Base-by-base conservation (phyloP, 1,139 yeast species). In the Kluyveromyces sp. region DNA sequence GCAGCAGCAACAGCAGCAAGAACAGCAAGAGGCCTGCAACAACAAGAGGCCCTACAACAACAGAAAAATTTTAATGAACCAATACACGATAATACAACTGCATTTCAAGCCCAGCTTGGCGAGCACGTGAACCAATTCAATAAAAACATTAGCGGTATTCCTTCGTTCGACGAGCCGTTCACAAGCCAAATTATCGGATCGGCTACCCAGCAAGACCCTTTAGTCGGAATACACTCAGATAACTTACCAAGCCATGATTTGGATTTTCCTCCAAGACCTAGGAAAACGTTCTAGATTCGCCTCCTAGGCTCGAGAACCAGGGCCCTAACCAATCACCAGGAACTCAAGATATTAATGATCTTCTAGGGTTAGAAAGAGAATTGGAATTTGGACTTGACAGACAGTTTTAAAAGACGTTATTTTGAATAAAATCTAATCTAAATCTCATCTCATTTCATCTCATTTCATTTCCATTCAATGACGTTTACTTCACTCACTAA, bases 321-420 rank as follows among this genome's bases (percentile, higher is more conserved):
- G 15, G 45, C 6, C 50, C 46, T 36, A 48, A 46, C 15, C 36
- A 45, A 3, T 36, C 50, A 21, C 45, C 47, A 7, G 37, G 45
- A 25, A 53, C 53, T 15, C 57, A 61, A 7, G 58, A 59, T 7
- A 53, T 60, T 37, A 55, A 57, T 30, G 68, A 68, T 35, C 60
- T 68, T 32, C 64, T 67, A 33, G 78, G 74, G 41, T 59, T 79
- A 36, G 86, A 80, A 53, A 74, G 72, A 50, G 86, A 79, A 49
- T 59, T 79, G 50, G 83, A 78, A 48, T 78, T 71, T 58, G 84
- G 83, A 1, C 61, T 79, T 37, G 84, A 79, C 60, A 72, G 78
- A 37, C 57, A 57, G 28, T 56, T 51, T 42, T 45, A 65, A 25
- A 10, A 37, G 10, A 35, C 6, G 15, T 15, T 21, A 25, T 27